These are phyloP conservation scores for Paraconiothyrium brasiliense DNA, from an alignment of 2,329 filamentous ascomycete genomes.

Conservation along the genomic window DNA sequence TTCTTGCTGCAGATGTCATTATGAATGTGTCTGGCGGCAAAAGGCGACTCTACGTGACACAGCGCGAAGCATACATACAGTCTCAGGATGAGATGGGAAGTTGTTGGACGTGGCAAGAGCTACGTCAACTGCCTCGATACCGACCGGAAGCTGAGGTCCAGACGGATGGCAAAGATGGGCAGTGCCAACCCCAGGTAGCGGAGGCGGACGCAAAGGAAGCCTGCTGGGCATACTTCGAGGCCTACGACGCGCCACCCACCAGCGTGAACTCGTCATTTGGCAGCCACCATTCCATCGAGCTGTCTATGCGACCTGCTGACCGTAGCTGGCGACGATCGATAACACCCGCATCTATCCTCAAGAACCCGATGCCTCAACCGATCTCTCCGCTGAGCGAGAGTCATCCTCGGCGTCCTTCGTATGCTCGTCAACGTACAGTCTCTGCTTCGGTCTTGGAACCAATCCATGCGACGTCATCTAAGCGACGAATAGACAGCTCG, in stretches of 20 bases:
- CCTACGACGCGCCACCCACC: constrained; percentile 65
- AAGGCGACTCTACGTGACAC: constrained; percentile 78
- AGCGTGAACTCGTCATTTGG: constrained; percentile 59
- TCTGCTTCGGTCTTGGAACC: constrained; percentile 42
- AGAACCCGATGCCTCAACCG: constrained; percentile 40
- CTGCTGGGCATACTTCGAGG: constrained; percentile 74
- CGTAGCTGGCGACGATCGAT: constrained; percentile 47
- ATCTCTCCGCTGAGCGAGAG: constrained; percentile 50
- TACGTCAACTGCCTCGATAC: constrained; percentile 70
- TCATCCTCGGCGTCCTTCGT: constrained; percentile 37
- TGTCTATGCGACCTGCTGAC: constrained; percentile 47
- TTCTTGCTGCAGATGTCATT: constrained; percentile 74
- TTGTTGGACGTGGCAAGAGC: constrained; percentile 75
- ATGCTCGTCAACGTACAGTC: constrained; percentile 35
- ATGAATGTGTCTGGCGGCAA: constrained; percentile 72
- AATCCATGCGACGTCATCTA: constrained; percentile 33
- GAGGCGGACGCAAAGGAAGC: constrained; percentile 71
- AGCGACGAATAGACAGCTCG: constrained; percentile 43
- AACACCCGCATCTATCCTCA: constrained; percentile 45
- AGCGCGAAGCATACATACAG: constrained; percentile 78
- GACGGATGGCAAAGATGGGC: constrained; percentile 45
- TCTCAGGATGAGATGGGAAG: constrained; percentile 59
- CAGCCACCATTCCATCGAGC: constrained; percentile 42
- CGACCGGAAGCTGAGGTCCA: constrained; percentile 56
- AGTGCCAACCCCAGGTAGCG: constrained; percentile 57